Percentiles rank a stretch among this genome's conserved stretches.
Conservation (phyloP, 768 basidiomycete species). For the Leccinum variicolor region DNA sequence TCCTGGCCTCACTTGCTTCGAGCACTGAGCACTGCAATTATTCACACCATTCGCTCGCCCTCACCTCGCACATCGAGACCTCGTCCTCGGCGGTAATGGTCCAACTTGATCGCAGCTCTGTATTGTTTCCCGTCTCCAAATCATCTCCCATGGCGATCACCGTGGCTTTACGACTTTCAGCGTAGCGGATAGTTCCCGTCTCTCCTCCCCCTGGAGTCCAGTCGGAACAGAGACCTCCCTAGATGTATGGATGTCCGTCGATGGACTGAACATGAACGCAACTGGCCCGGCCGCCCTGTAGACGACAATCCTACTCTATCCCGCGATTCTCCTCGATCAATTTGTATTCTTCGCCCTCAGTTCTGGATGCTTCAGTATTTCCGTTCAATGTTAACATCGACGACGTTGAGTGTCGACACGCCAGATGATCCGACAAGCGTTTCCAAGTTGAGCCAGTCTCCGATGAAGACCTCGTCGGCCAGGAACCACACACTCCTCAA, state of each 20-base stretch:
- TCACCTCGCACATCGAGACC: conserved; percentile 7
- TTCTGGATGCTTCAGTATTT: conserved; percentile 18
- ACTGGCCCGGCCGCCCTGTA: conserved; percentile 15
- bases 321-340: background rate
- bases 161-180: conserved; percentile 3
- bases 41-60: conserved; percentile 4
- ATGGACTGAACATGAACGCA: conserved; percentile 16
- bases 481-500: background rate
- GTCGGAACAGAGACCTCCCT: conserved; percentile 2
- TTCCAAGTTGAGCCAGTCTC: background rate
- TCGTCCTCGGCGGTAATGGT: conserved; percentile 13
- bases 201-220: conserved; percentile 32
- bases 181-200: conserved; percentile 1
- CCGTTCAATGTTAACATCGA: conserved; percentile 15
- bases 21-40: no score
- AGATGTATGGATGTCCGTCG: conserved; percentile 24
- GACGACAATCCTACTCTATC: background rate
- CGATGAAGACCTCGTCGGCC: conserved; percentile 5
- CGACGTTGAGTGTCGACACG: background rate
- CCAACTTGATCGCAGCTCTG: conserved; percentile 17
- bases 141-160: conserved; percentile 19
- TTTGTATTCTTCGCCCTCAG: conserved; percentile 11
- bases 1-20: background rate
- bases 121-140: conserved; percentile 13
- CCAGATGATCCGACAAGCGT: background rate